Evolutionary conservation across 306 rosid genomes (phyloP).

Genomic region (Cucumis sativus): Cucumber_9930_V3 NC_026660.2:792501-793000

Average conservation of each 20-base stretch:
- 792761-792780: conserved; percentile 44
- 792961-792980: conserved; percentile 45
- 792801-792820: conserved; percentile 68
- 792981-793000: conserved; percentile 63
- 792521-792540: not conserved
- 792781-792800: conserved; percentile 61
- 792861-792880: conserved; percentile 55
- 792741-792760: conserved; percentile 56
- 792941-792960: conserved; percentile 76
- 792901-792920: conserved; percentile 87
- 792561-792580: conserved; percentile 42
- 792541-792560: conserved; percentile 14
- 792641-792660: conserved; percentile 68
- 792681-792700: conserved; percentile 25
- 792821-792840: conserved; percentile 82
- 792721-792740: conserved; percentile 29
- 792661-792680: conserved; percentile 61
- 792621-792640: conserved; percentile 34
- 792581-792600: conserved; percentile 29
- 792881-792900: conserved; percentile 55
- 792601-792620: conserved; percentile 28
- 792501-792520: not conserved
- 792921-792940: conserved; percentile 93
- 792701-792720: conserved; percentile 23
- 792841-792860: conserved; percentile 42